Base-by-base conservation (phyloP, 805 yeast species). In the Myxozyma neotropica region DNA sequence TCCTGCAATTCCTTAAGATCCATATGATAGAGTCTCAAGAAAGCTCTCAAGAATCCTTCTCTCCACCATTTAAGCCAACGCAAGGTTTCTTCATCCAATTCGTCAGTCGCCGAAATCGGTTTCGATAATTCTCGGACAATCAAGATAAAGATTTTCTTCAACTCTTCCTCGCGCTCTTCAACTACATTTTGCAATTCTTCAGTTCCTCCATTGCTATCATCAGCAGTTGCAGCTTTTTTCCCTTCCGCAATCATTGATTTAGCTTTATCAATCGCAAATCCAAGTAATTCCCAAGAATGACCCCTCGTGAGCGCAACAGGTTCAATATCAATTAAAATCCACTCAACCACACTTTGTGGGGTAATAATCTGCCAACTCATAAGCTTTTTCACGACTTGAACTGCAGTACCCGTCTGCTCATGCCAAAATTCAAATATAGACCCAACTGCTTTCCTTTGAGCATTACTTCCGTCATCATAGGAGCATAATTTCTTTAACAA, bases 361-460 rank as follows among this genome's bases (percentile, higher is more conserved):
- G 74, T 65, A 2, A 86, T 67, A 23, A 85, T 70, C 1, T 76
- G 80, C 53, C 76, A 76, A 26, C 77, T 74, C 55, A 78, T 76
- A 59, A 87, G 74, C 53, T 81, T 78, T 62, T 82, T 84, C 42
- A 83, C 71, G 10, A 87, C 81, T 58, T 86, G 74, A 57, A 77
- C 82, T 0, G 88, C 94, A 54, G 83, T 82, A 68, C 85, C 81
- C 0, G 88, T 86, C 58, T 85, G 83, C 47, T 77, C 75, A 58
- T 79, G 78, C 94, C 95, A 88, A 68, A 81, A 83, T 48, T 81
- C 75, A 39, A 88, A 68, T 1, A 86, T 82, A 1, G 86, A 80
- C 26, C 79, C 81, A 44, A 87, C 78, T 10, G 83, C 77, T 55
- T 78, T 77, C 56, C 76, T 73, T 15, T 71, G 68, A 4, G 68